Evolutionary conservation across 2,329 filamentous ascomycete genomes (phyloP).

Genomic region (Aureobasidium mangrovei): DNA sequence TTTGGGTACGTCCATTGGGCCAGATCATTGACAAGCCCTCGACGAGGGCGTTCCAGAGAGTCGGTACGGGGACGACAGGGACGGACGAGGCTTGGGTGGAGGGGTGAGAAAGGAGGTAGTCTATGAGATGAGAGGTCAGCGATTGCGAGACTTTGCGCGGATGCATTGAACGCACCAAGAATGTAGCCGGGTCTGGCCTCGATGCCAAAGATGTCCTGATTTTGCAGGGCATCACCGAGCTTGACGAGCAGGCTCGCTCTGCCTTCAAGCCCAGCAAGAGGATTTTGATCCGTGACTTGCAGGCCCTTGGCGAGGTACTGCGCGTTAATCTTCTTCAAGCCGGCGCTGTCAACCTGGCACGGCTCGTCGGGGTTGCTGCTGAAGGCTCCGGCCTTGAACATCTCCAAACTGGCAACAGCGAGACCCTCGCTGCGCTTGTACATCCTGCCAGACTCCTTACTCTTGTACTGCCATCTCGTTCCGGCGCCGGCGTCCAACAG

Average conservation of each 20-base stretch:
- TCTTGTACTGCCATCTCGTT: constrained; percentile 86
- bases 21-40: constrained; percentile 79
- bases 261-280: constrained; percentile 76
- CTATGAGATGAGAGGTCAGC: constrained; percentile 37
- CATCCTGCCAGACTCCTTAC: constrained; percentile 71
- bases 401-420: constrained; percentile 69
- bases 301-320: constrained; percentile 70
- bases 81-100: constrained; percentile 82
- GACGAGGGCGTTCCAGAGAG: constrained; percentile 86
- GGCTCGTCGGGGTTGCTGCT: constrained; percentile 74
- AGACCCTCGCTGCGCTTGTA: constrained; percentile 84
- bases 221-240: constrained; percentile 67
- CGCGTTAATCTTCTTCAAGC: constrained; percentile 63
- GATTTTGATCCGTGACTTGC: constrained; percentile 73
- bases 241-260: constrained; percentile 69
- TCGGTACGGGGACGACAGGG: constrained; percentile 76
- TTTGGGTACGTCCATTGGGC: constrained; percentile 75
- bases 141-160: background rate
- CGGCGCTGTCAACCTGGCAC: constrained; percentile 80
- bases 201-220: constrained; percentile 73
- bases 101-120: constrained; percentile 87
- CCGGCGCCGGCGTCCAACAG: constrained; percentile 83
- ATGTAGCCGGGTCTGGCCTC: constrained; percentile 86
- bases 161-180: constrained; percentile 55
- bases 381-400: constrained; percentile 90